phyloP scores from a whole-genome alignment of 2,329 filamentous ascomycete species.

The Aspergillus viridinutans region DNA sequence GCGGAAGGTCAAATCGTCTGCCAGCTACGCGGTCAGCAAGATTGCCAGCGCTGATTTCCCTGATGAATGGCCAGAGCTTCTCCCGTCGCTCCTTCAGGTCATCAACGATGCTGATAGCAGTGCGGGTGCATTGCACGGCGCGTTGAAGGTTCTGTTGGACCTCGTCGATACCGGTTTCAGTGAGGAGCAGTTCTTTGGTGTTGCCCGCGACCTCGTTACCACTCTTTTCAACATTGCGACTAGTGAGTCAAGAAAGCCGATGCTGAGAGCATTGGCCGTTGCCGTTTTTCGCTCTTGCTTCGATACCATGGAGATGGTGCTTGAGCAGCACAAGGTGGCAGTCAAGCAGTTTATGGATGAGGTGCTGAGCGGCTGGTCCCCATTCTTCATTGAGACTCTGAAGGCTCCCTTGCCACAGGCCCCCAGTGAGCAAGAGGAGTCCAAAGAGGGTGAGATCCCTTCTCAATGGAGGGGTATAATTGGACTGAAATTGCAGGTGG shows the following conservation, averaged over 20 bases:
- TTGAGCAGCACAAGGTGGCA: constrained; percentile 82
- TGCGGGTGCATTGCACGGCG: constrained; percentile 80
- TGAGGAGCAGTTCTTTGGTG: constrained; percentile 90
- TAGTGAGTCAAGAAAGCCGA: constrained; percentile 68
- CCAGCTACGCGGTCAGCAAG: constrained; percentile 86
- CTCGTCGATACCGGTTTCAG: constrained; percentile 90
- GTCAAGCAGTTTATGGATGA: constrained; percentile 89
- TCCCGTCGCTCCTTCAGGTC: constrained; percentile 72
- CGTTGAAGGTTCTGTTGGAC: constrained; percentile 80
- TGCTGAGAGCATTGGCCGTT: constrained; percentile 77
- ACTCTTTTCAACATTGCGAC: constrained; percentile 78
- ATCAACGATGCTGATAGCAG: constrained; percentile 64
- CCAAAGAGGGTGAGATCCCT: constrained; percentile 51
- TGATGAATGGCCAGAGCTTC: constrained; percentile 86
- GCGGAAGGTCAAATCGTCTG: constrained; percentile 81
- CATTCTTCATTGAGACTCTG: constrained; percentile 78
- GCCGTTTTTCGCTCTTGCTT: constrained; percentile 89
- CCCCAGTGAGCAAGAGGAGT: constrained; percentile 55
- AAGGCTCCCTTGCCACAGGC: constrained; percentile 66
- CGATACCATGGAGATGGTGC: constrained; percentile 92
- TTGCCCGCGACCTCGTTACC: constrained; percentile 79
- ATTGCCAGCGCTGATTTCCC: constrained; percentile 92
- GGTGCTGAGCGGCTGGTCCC: constrained; percentile 76
- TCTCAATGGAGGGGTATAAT: constrained; percentile 76
- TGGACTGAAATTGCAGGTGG: constrained; percentile 85